Base-by-base conservation (phyloP, 2,329 filamentous ascomycete genomes). In the Colletotrichum tamarilloi region DNA sequence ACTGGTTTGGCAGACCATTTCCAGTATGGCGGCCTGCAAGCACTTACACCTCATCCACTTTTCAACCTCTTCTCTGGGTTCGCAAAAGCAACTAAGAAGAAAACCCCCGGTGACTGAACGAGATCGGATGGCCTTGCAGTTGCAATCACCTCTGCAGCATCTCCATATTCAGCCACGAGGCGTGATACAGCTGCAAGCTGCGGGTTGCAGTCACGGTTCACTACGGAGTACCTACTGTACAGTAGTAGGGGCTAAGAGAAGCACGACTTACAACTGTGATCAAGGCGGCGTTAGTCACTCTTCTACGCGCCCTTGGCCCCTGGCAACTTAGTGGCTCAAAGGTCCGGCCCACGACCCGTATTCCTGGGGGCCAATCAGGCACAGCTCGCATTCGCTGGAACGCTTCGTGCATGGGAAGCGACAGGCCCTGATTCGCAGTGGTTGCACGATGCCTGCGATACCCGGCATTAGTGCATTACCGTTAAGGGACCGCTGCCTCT, bases 251-350 rank as follows among this genome's bases (percentile, higher is more conserved):
- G 32, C 32, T 35, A 35, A 35, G 32, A 12, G 32, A 35, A 35
- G 32, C 32, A 35, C 32, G 32, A 35, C 32, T 35, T n/a, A 55
- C 28, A 42, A 73, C 53, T 73, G 67, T 66, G 71, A 66, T 73
- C 56, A 66, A 52, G 56, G 46, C 57, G 60, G 67, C 67, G 67
- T 73, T 73, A 72, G 72, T 53, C 68, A 63, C 52, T 68, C 35
- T 8, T 49, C 75, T 85, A 86, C 80, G 82, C 85, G 85, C 85
- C 84, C 80, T 83, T 82, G 81, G 81, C 72, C 60, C 42, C 67
- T 52, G 65, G 62, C 30, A 58, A 63, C 63, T 64, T 64, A 56
- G 72, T 71, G 60, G 74, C 49, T 73, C 70, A 56, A 67, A 72
- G 63, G 55, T 46, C 52, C 46, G 57, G 68, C 56, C 52, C 62